A percentile compares a stretch with the other conserved stretches of the same genome.
These are phyloP conservation scores for Puccinia coronata DNA, from an alignment of 1,284 basidiomycete species.

Conservation along the genomic window DNA sequence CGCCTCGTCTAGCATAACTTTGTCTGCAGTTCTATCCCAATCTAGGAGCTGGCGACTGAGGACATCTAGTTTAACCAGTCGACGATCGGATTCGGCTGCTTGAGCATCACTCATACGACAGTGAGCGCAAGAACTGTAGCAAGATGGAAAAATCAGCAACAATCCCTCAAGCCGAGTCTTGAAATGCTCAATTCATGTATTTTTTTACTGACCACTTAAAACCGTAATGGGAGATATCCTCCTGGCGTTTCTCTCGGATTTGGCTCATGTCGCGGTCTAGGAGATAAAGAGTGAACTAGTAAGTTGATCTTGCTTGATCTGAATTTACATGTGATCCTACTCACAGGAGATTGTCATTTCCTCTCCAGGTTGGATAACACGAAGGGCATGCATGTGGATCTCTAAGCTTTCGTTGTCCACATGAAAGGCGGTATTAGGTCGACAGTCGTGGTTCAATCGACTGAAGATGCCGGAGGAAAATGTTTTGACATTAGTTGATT, in stretches of 20 bases:
- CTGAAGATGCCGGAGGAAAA: neutral
- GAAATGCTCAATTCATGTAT: no score
- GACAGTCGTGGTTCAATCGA: constrained; percentile 48
- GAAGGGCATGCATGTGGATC: constrained; percentile 42
- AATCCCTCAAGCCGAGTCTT: no score
- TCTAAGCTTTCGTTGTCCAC: constrained; percentile 23
- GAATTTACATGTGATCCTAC: neutral
- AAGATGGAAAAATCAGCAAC: neutral
- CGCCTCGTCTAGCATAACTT: constrained; percentile 26
- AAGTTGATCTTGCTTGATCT: neutral
- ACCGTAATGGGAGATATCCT: constrained; percentile 19
- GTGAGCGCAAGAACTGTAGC: constrained; percentile 24
- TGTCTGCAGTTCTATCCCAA: neutral
- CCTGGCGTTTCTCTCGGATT: constrained; percentile 9
- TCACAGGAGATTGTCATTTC: constrained; percentile 43
- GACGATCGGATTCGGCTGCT: constrained; percentile 25
- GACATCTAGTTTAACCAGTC: neutral
- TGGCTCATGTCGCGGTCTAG: constrained; percentile 32
- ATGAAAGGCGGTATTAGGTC: constrained; percentile 40
- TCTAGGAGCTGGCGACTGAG: constrained; percentile 10
- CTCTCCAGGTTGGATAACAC: constrained; percentile 33
- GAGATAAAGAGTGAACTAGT: neutral
- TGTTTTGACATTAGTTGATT: neutral
- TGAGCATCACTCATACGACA: constrained; percentile 19
- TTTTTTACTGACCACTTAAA: constrained; percentile 35